Conservation (phyloP, 148 eudicot genomes). For the Fagopyrum homotropicum region DNA sequence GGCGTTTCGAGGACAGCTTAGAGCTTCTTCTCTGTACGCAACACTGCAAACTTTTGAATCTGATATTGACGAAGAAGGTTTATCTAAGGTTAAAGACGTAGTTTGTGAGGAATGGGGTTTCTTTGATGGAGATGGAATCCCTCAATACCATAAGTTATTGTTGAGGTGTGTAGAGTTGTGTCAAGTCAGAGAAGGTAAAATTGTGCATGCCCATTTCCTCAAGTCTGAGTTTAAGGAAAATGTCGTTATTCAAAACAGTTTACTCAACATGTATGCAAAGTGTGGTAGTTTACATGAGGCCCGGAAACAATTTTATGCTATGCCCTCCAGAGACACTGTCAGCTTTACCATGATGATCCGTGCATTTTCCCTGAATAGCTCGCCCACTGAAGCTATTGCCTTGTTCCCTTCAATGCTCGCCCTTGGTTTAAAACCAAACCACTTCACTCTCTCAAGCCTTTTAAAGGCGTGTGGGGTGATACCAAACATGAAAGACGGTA, state of each 20-base stretch:
- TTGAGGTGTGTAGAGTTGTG: conserved; percentile 33
- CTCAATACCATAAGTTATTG: conserved; percentile 29
- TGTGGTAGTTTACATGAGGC: conserved; percentile 40
- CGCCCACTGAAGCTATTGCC: conserved; percentile 28
- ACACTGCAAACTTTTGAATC: background rate
- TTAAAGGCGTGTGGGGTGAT: conserved; percentile 45
- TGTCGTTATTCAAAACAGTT: conserved; percentile 26
- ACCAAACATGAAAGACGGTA: conserved; percentile 27
- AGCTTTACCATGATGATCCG: conserved; percentile 51
- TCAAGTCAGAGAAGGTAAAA: conserved; percentile 34
- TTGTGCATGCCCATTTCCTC: conserved; percentile 41
- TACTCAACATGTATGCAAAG: conserved; percentile 50
- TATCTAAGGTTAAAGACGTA: conserved; percentile 11
- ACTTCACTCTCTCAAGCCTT: conserved; percentile 48
- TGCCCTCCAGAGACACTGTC: conserved; percentile 42
- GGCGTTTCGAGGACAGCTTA: conserved; percentile 9
- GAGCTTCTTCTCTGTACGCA: conserved; percentile 11
- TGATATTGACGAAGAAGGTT: conserved; percentile 16
- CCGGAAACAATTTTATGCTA: conserved; percentile 37
- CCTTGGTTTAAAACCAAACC: conserved; percentile 40
- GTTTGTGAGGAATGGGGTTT: conserved; percentile 16
- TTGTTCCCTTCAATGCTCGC: conserved; percentile 38
- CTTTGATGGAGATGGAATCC: conserved; percentile 4
- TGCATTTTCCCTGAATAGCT: conserved; percentile 42
- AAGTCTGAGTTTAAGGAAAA: conserved; percentile 35